A percentile compares a stretch with the other conserved stretches of the same genome.
Evolutionary conservation across 345 rosid species (phyloP).

Genomic region (Salix suchowensis): DNA sequence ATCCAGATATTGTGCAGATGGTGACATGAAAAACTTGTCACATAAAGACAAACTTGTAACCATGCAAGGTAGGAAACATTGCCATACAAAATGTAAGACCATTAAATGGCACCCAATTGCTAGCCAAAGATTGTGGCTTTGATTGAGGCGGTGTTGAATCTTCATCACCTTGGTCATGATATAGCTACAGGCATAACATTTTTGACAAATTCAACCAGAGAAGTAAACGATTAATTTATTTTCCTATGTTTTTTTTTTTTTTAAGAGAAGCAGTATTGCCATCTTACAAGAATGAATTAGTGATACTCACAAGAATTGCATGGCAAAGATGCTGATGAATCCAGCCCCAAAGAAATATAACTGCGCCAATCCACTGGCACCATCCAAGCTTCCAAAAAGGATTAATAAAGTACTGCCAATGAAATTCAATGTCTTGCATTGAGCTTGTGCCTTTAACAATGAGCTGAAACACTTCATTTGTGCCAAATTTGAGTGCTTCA

Average conservation of each 20-base stretch:
- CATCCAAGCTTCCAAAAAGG: slow-evolving; percentile 52
- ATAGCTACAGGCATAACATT: neutral
- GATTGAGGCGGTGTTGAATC: no score
- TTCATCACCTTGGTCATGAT: neutral
- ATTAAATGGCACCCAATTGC: no score
- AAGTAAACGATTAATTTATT: neutral
- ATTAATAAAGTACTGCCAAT: slow-evolving; percentile 33
- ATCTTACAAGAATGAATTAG: neutral
- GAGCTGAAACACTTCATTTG: slow-evolving; percentile 34
- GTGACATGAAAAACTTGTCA: no score
- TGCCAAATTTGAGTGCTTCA: slow-evolving; percentile 43
- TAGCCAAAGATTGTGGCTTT: no score
- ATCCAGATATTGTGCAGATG: no score
- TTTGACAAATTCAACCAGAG: neutral
- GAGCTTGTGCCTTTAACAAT: slow-evolving; percentile 39
- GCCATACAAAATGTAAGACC: no score
- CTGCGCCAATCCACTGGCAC: slow-evolving; percentile 56
- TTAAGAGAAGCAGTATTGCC: neutral
- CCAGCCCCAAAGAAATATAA: slow-evolving; percentile 69
- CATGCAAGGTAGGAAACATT: no score
- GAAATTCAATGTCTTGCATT: slow-evolving; percentile 24
- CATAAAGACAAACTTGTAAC: no score
- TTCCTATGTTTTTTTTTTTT: no score
- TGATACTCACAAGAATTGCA: slow-evolving; percentile 49
- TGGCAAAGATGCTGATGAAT: slow-evolving; percentile 63